Conservation (phyloP, 352 stramenopile species). For the Globisporangium cystogenes region DNA sequence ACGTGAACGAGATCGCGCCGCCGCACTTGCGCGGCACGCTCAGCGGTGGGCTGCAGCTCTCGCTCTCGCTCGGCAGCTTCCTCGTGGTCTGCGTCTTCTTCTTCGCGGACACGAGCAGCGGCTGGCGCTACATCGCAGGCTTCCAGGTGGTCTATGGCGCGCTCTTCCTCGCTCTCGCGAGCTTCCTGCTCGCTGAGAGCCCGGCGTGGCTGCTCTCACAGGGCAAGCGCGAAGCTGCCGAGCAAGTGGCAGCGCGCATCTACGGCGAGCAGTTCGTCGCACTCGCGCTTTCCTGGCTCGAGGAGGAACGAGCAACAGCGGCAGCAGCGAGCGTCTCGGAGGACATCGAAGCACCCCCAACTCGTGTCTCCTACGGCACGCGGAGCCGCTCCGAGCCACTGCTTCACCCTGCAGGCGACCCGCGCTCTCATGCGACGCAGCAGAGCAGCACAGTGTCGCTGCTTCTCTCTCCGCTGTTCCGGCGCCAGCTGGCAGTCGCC, state of each 20-base stretch:
- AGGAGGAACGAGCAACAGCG: conserved; percentile 4
- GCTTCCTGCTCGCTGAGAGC: conserved; percentile 28
- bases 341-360: neutral
- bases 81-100: conserved; percentile 45
- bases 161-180: conserved; percentile 19
- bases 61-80: conserved; percentile 38
- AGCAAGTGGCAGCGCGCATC: conserved; percentile 20
- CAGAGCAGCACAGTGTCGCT: conserved; percentile 7
- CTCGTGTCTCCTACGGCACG: neutral
- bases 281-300: conserved; percentile 21
- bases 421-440: neutral
- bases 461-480: conserved; percentile 31
- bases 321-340: neutral
- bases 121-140: conserved; percentile 36
- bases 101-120: conserved; percentile 35
- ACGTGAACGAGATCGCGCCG: conserved; percentile 48
- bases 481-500: conserved; percentile 35
- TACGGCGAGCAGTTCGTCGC: conserved; percentile 25
- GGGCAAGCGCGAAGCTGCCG: conserved; percentile 22
- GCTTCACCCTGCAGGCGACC: conserved; percentile 1
- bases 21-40: conserved; percentile 27
- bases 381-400: neutral
- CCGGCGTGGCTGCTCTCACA: conserved; percentile 34
- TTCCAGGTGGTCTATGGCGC: conserved; percentile 26
- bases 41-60: conserved; percentile 34